A percentile compares a stretch with the other conserved stretches of the same genome.
Conservation (phyloP, 2,329 filamentous ascomycete genomes). For the Apiospora hydei region DNA sequence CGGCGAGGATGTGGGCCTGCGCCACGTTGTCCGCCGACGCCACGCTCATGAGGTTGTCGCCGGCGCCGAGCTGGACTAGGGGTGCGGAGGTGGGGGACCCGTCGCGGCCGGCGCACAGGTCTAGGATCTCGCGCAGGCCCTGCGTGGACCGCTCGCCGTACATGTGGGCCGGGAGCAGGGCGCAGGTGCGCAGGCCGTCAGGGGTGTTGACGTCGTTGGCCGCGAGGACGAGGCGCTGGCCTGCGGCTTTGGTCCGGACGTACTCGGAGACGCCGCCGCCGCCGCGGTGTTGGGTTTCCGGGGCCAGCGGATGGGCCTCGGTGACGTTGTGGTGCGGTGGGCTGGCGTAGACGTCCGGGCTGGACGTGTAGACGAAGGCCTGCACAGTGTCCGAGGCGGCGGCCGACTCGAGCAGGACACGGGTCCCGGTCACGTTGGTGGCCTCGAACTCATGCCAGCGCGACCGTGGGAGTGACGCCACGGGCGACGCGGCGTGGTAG, state of each 20-base stretch:
- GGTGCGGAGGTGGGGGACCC: constrained; percentile 38
- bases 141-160: constrained; percentile 45
- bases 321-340: constrained; percentile 35
- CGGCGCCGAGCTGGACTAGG: constrained; percentile 38
- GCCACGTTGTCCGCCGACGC: constrained; percentile 39
- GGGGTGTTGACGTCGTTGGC: constrained; percentile 35
- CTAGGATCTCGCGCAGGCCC: constrained; percentile 37
- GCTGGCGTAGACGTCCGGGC: constrained; percentile 39
- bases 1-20: constrained; percentile 37
- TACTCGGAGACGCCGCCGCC: constrained; percentile 28
- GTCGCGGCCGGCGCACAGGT: constrained; percentile 26
- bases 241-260: constrained; percentile 43
- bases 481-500: constrained; percentile 44
- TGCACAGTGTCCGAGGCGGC: constrained; percentile 30
- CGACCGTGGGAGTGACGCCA: constrained; percentile 32
- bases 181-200: constrained; percentile 34
- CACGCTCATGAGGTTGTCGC: constrained; percentile 38
- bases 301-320: constrained; percentile 35
- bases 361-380: constrained; percentile 45
- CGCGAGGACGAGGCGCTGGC: constrained; percentile 39
- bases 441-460: constrained; percentile 32
- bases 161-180: constrained; percentile 39
- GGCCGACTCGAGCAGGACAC: constrained; percentile 37
- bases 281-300: neutral
- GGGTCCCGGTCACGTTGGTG: constrained; percentile 44